Evolutionary conservation across 2,329 filamentous ascomycete genomes (phyloP).

Genomic region (Chrysoporthe cubensis): DNA sequence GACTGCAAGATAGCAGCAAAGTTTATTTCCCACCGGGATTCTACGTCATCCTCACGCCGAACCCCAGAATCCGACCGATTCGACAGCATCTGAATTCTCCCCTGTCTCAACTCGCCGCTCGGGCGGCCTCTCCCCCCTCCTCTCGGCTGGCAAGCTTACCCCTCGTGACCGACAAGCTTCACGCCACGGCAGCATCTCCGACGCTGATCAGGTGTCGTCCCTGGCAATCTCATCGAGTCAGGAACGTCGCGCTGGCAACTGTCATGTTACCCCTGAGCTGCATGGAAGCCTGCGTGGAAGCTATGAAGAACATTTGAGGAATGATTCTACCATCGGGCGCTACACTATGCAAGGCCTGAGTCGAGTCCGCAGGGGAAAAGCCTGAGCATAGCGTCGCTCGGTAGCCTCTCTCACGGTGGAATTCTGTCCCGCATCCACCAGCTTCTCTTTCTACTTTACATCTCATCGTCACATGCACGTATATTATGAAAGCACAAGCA

Average conservation of each 20-base stretch:
- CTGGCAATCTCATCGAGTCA: conserved; percentile 18
- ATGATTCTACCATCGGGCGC: conserved; percentile 14
- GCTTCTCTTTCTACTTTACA: background rate
- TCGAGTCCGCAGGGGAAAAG: background rate
- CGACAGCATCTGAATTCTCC: conserved; percentile 17
- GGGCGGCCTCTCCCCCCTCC: background rate
- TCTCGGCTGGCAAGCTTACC: conserved; percentile 9
- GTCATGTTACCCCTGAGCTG: conserved; percentile 16
- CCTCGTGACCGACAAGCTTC: conserved; percentile 9
- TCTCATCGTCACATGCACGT: background rate
- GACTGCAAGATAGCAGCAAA: conserved; percentile 20
- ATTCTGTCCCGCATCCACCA: background rate
- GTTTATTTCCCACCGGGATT: conserved; percentile 21
- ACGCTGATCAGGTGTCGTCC: conserved; percentile 9
- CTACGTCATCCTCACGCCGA: conserved; percentile 20
- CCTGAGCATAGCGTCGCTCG: background rate
- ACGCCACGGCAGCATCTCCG: conserved; percentile 3
- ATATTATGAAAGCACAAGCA: conserved; percentile 16
- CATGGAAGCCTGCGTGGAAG: conserved; percentile 25
- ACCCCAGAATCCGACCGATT: conserved; percentile 8
- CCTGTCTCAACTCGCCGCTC: conserved; percentile 17
- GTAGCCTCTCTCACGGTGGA: background rate
- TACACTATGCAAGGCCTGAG: conserved; percentile 8
- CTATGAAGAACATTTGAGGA: conserved; percentile 11
- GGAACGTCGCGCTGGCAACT: conserved; percentile 5